Conservation (phyloP, 2,329 filamentous ascomycete species). For the Pseudonectria foliicola region DNA sequence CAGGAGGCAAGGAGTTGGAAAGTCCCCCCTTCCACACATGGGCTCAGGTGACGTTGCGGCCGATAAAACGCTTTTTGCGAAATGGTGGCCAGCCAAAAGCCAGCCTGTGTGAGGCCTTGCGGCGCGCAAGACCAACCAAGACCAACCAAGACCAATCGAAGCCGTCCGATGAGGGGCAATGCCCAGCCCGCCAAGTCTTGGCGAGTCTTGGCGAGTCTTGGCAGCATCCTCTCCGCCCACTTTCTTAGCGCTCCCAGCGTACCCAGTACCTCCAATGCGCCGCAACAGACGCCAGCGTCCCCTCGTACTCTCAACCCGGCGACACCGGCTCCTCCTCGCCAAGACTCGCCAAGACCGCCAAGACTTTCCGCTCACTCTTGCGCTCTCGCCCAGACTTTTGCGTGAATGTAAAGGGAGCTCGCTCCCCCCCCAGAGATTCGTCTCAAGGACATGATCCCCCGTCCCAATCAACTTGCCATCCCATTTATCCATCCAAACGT, state of each 20-base stretch:
- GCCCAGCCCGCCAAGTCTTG: slow-evolving; percentile 35
- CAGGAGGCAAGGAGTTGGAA: too few species aligned
- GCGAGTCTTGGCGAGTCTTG: too few species aligned
- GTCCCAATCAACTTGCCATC: too few species aligned
- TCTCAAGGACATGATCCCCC: too few species aligned
- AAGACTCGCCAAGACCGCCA: slow-evolving; percentile 30
- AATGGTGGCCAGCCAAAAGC: slow-evolving; percentile 22
- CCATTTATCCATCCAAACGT: too few species aligned
- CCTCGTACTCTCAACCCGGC: slow-evolving; percentile 3
- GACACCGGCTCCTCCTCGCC: slow-evolving; percentile 18
- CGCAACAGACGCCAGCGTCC: accelerated
- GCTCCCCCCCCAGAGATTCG: slow-evolving; percentile 19
- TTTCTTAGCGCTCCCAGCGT: slow-evolving; percentile 9
- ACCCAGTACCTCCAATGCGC: slow-evolving; percentile 6
- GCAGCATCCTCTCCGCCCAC: slow-evolving; percentile 24
- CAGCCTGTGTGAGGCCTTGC: slow-evolving; percentile 22
- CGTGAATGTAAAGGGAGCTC: slow-evolving; percentile 31
- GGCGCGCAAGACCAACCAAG: slow-evolving; percentile 24
- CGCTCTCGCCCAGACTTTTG: slow-evolving; percentile 27
- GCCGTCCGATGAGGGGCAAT: slow-evolving; percentile 23
- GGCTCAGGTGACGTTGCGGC: slow-evolving; percentile 22
- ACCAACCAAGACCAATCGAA: slow-evolving; percentile 26
- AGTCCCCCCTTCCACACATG: slow-evolving; percentile 9
- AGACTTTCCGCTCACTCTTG: slow-evolving; percentile 32
- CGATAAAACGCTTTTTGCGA: slow-evolving; percentile 24